Evolutionary conservation across 139 green algal genomes (phyloP).

Genomic region (Micromonas pusilla): DNA sequence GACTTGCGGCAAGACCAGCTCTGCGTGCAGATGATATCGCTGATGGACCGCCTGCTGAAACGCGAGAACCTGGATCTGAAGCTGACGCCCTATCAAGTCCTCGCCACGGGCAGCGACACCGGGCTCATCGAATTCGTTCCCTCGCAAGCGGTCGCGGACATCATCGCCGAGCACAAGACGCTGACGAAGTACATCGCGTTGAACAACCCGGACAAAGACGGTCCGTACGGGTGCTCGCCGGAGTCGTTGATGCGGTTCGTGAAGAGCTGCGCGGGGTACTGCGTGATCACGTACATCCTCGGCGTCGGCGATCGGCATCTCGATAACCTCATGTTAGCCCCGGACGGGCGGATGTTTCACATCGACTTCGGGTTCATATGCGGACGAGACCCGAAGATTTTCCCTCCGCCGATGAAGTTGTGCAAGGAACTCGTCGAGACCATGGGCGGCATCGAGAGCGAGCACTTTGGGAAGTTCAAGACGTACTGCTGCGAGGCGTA

Average conservation of each 20-base stretch:
- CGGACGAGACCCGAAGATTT: conserved; percentile 89
- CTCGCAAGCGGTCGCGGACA: conserved; percentile 26
- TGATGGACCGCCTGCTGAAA: conserved; percentile 78
- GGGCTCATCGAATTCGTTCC: conserved; percentile 75
- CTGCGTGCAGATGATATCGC: conserved; percentile 72
- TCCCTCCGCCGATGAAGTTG: conserved; percentile 87
- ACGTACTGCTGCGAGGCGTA: conserved; percentile 77
- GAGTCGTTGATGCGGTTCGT: conserved; percentile 71
- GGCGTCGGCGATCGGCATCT: conserved; percentile 87
- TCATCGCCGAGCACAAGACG: conserved; percentile 75
- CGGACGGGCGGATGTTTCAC: conserved; percentile 86
- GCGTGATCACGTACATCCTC: conserved; percentile 95
- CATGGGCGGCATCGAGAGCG: conserved; percentile 75
- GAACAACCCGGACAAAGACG: conserved; percentile 51
- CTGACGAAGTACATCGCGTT: conserved; percentile 72
- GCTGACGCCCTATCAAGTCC: conserved; percentile 43
- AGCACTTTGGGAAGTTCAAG: conserved; percentile 67
- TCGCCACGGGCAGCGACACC: conserved; percentile 70
- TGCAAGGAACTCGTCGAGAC: conserved; percentile 72
- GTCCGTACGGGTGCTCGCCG: conserved; percentile 33
- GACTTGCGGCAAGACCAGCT: conserved; percentile 91
- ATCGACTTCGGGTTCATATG: conserved; percentile 80
- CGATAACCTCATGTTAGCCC: conserved; percentile 90
- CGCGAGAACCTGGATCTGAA: conserved; percentile 33
- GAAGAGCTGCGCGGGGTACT: conserved; percentile 86